These are phyloP conservation scores for Salix dunnii DNA, from an alignment of 345 rosid genomes.

Conservation along the genomic window DNA sequence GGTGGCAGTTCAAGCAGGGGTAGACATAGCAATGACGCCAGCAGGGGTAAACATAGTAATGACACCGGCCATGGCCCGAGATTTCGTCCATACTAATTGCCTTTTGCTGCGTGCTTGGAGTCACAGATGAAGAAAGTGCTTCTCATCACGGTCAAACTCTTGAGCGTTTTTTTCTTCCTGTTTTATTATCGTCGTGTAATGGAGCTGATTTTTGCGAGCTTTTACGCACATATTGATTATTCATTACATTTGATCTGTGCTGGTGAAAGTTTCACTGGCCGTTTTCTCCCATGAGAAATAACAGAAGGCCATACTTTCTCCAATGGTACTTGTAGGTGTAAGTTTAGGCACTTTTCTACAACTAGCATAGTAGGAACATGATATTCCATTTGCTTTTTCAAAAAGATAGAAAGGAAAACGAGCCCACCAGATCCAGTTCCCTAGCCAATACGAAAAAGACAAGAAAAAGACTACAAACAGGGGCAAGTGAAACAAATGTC, in stretches of 20 bases:
- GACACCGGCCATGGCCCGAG: conserved; percentile 65
- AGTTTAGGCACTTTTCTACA: background rate
- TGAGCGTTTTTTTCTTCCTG: background rate
- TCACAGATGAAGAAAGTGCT: background rate
- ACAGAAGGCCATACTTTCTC: no score
- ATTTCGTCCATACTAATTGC: conserved; percentile 63
- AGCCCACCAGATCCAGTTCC: background rate
- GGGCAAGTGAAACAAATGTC: background rate
- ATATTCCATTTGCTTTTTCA: background rate
- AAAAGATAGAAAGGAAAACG: background rate
- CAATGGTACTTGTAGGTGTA: no score
- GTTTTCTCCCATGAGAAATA: no score
- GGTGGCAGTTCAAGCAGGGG: conserved; percentile 52
- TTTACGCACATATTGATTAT: background rate
- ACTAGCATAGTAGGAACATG: background rate
- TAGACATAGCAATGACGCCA: conserved; percentile 49
- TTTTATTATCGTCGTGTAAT: background rate
- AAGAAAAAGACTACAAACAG: background rate
- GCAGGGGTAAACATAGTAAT: conserved; percentile 50
- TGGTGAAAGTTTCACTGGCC: background rate
- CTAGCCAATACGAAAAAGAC: background rate
- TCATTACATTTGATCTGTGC: background rate
- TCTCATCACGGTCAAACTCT: background rate
- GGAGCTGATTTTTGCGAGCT: background rate
- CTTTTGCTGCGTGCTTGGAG: background rate